These are phyloP conservation scores for Aphanoascus verrucosus DNA, from an alignment of 2,329 filamentous ascomycete genomes.

Conservation along the genomic window DNA sequence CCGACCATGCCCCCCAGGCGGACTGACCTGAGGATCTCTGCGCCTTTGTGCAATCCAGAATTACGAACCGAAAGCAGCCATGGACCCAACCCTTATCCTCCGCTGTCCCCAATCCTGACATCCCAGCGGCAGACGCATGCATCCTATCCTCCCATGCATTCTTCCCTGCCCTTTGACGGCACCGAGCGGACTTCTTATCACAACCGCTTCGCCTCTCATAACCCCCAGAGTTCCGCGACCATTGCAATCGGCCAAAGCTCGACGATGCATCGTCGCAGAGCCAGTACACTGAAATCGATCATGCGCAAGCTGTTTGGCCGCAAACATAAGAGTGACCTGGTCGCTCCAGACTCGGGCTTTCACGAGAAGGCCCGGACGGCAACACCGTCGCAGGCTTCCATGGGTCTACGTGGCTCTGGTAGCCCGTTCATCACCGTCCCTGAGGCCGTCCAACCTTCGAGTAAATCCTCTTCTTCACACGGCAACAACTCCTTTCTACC, in stretches of 20 bases:
- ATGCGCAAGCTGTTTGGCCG: slow-evolving; percentile 37
- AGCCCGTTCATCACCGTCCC: slow-evolving; percentile 20
- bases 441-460: slow-evolving; percentile 17
- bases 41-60: slow-evolving; percentile 20
- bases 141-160: slow-evolving; percentile 14
- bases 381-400: slow-evolving; percentile 10
- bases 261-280: slow-evolving; percentile 29
- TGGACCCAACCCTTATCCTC: slow-evolving; percentile 9
- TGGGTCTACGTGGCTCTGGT: slow-evolving; percentile 15
- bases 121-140: slow-evolving; percentile 8
- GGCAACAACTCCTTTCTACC: not conserved
- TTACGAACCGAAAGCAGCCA: slow-evolving; percentile 15
- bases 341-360: slow-evolving; percentile 20
- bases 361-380: slow-evolving; percentile 3
- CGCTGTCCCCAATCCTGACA: slow-evolving; percentile 14
- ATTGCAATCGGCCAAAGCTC: slow-evolving; percentile 20
- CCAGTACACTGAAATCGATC: slow-evolving; percentile 34
- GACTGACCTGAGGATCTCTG: slow-evolving; percentile 26
- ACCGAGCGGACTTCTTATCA: slow-evolving; percentile 14
- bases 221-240: slow-evolving; percentile 20
- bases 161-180: slow-evolving; percentile 15
- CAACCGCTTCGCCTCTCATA: slow-evolving; percentile 17
- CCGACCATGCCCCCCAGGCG: slow-evolving; percentile 17
- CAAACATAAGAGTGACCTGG: slow-evolving; percentile 28
- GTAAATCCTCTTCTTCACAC: slow-evolving; percentile 7